phyloP scores from a whole-genome alignment of 2,329 filamentous ascomycete species.

The Trichoderma atroviride region DNA sequence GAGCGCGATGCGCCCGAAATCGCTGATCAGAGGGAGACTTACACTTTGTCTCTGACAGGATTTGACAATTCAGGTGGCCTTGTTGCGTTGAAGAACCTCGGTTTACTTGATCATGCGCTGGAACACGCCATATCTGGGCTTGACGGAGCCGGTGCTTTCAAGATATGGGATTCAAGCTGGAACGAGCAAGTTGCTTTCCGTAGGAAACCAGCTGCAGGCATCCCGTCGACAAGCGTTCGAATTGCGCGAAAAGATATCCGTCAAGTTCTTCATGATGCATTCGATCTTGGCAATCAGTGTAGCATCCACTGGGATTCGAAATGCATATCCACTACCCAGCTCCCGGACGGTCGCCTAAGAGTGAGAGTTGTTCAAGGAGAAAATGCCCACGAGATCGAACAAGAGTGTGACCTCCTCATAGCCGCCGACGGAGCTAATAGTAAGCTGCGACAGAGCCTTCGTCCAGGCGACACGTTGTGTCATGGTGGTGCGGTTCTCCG shows the following conservation, averaged over 20 bases:
- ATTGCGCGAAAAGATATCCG: slow-evolving; percentile 44
- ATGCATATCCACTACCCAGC: slow-evolving; percentile 34
- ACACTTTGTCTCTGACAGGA: slow-evolving; percentile 40
- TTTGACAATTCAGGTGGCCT: slow-evolving; percentile 36
- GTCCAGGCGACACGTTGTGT: slow-evolving; percentile 44
- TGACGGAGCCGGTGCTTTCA: slow-evolving; percentile 40
- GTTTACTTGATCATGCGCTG: slow-evolving; percentile 38
- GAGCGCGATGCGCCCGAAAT: slow-evolving; percentile 41
- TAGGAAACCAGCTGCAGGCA: slow-evolving; percentile 36
- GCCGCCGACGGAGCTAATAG: slow-evolving; percentile 50
- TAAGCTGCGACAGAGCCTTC: slow-evolving; percentile 43
- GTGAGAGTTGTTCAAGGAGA: slow-evolving; percentile 28
- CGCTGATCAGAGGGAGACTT: slow-evolving; percentile 36
- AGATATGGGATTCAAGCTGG: slow-evolving; percentile 46
- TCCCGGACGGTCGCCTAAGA: slow-evolving; percentile 32
- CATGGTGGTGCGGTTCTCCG: slow-evolving; percentile 46
- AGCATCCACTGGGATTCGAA: slow-evolving; percentile 36
- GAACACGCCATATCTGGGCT: slow-evolving; percentile 31
- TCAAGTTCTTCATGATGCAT: slow-evolving; percentile 38
- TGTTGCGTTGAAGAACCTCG: slow-evolving; percentile 40
- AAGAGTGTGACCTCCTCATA: slow-evolving; percentile 47
- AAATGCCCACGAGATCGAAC: slow-evolving; percentile 22
- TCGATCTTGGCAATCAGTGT: slow-evolving; percentile 26
- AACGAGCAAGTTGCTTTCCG: slow-evolving; percentile 39
- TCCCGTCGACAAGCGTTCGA: slow-evolving; percentile 44